Evolutionary conservation across 306 rosid species (phyloP), one percentile per base, ranked within the genome.

Genomic region (Erythrophleum fordii): DNA sequence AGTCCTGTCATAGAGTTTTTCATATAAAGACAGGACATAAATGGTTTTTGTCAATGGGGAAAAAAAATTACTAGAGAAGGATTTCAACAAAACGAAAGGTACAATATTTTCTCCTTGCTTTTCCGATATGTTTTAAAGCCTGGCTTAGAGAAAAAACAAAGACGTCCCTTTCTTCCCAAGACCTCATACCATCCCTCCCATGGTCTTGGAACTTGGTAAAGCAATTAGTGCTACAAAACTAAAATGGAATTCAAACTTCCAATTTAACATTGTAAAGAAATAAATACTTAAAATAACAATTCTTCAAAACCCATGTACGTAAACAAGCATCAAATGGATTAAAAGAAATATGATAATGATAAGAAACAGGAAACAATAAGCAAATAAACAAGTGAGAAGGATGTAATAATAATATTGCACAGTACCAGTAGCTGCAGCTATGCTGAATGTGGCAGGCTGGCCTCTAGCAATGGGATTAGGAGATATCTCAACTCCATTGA

Each of bases 391-490:
- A 7, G 72, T 20, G 70, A 68, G 56, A 37, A 74, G 17, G 35
- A 49, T 51, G 46, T 60, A 46, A 62, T 31, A 26, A 44, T 69
- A 16, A 5, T 23, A 25, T 13, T 23, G 49, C 22, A 46, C 1
- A 37, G 84, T 81, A 93, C 99, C 94, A 82, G 97, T 85, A 55
- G 84, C 66, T 51, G 97, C 97, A 83, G 94, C 76, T 80, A 93
- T 90, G 85, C 84, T 88, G 87, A 95, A 93, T 77, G 89, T 89
- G 46, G 97, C 95, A 25, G 93, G 87, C 53, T 88, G 81, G 82
- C 99, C 99, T 71, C 99, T 80, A 4, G 83, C 88, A 1, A 95
- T 23, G 12, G 99, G 98, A 79, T 83, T 14, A 68, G 98, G 99
- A 67, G 85, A 59, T 82, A 95, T 95, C 59, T 91, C 89, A 61